A percentile compares a stretch with the other conserved stretches of the same genome.
Evolutionary conservation across 306 rosid genomes (phyloP).

Genomic region (Rosa multiflora): DNA sequence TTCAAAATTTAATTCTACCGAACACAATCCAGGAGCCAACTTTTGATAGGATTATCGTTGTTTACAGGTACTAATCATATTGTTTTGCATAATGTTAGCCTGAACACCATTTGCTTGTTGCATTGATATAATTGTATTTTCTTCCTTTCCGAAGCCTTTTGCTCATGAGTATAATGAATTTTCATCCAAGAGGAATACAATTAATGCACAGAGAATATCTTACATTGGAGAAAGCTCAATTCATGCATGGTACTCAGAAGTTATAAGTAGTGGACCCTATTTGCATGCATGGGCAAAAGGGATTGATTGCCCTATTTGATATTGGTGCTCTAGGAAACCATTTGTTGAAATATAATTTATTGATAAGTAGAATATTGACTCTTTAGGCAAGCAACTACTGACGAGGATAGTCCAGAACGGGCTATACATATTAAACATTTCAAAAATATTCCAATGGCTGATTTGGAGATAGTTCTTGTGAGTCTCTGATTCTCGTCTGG

Average conservation of each 20-base stretch:
- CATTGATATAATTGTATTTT: neutral
- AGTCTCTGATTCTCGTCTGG: conserved; percentile 33
- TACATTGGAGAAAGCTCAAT: neutral
- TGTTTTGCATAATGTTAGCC: neutral
- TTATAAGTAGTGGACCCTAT: neutral
- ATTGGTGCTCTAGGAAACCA: neutral
- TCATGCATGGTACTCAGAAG: neutral
- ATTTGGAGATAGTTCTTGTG: conserved; percentile 95
- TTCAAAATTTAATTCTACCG: conserved; percentile 57
- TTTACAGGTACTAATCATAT: conserved; percentile 64
- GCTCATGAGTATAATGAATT: neutral
- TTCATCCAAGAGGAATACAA: neutral
- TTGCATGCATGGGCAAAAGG: neutral
- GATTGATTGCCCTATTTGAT: neutral
- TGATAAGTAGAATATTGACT: conserved; percentile 34
- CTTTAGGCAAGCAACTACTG: conserved; percentile 62
- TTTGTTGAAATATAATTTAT: conserved; percentile 15
- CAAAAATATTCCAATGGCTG: conserved; percentile 91
- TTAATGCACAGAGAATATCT: neutral
- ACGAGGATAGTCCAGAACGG: conserved; percentile 41
- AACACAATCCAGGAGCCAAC: conserved; percentile 93
- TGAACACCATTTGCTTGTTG: conserved; percentile 13
- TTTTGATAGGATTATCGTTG: conserved; percentile 87
- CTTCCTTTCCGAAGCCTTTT: neutral
- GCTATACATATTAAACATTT: conserved; percentile 91